Evolutionary conservation across 805 yeast genomes (phyloP).

Genomic region (Lipomyces sp.): DNA sequence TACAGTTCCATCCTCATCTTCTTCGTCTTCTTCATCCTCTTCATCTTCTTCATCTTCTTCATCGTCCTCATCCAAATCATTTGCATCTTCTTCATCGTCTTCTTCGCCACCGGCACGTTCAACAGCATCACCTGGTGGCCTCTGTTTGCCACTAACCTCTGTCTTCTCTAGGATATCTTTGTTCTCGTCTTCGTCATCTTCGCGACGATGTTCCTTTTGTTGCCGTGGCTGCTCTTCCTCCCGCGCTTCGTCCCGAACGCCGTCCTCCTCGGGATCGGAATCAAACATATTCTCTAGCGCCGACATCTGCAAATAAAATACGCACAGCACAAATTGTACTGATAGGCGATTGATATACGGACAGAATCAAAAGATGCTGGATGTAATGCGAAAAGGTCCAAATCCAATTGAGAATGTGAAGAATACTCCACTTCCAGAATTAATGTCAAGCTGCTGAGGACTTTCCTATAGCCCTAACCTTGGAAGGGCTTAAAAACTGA

Average conservation of each 20-base stretch:
- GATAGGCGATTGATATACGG: neutral
- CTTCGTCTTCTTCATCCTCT: conserved; percentile 91
- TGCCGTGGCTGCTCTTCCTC: conserved; percentile 11
- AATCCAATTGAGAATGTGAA: too few relatives aligned
- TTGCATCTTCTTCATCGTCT: conserved; percentile 38
- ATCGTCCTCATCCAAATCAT: conserved; percentile 83
- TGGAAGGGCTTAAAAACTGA: too few relatives aligned
- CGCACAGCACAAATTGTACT: neutral
- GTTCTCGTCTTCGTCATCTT: conserved; percentile 15
- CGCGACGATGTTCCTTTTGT: conserved; percentile 12
- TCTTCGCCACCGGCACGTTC: conserved; percentile 27
- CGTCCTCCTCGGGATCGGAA: conserved; percentile 34
- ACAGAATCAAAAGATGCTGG: neutral
- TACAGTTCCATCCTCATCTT: conserved; percentile 77
- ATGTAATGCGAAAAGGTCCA: neutral
- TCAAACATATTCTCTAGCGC: conserved; percentile 35
- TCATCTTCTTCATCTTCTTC: conserved; percentile 99
- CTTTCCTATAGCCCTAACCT: too few relatives aligned
- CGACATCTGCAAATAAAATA: conserved; percentile 22
- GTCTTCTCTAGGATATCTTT: conserved; percentile 29
- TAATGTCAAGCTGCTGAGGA: too few relatives aligned
- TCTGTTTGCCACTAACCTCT: conserved; percentile 34
- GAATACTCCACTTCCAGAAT: too few relatives aligned
- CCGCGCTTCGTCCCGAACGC: conserved; percentile 17
- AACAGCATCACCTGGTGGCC: conserved; percentile 22